Conservation (phyloP, 164 flowering plant genomes). For the Umbilicus rupestris region DNA sequence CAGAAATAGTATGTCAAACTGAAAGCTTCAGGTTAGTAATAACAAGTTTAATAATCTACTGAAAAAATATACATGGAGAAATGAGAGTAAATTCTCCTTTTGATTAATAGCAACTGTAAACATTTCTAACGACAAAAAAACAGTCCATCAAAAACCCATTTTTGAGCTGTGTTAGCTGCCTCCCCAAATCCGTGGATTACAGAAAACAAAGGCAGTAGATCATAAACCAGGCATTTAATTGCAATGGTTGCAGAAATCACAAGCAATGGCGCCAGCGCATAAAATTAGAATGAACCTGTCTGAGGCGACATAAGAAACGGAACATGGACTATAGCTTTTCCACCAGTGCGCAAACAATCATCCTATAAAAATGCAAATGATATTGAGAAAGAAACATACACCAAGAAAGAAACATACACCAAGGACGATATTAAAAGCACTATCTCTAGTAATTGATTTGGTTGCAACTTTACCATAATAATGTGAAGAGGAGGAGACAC, state of each 20-base stretch:
- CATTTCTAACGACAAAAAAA: no score
- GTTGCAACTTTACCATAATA: constrained; percentile 49
- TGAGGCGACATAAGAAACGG: not conserved
- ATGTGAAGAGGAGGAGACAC: constrained; percentile 47
- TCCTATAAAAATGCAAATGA: constrained; percentile 24
- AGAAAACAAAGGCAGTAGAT: no score
- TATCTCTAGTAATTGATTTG: not conserved
- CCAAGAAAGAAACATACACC: not conserved
- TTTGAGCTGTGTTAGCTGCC: no score
- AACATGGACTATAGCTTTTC: constrained; percentile 19
- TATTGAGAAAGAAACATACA: not conserved
- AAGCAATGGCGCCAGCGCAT: not conserved
- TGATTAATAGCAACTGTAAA: no score
- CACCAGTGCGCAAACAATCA: constrained; percentile 38
- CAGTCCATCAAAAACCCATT: no score
- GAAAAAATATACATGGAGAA: no score
- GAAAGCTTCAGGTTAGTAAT: no score
- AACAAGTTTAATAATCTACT: no score
- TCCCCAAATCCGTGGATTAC: no score
- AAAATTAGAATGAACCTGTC: not conserved
- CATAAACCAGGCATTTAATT: not conserved
- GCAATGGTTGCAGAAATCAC: not conserved
- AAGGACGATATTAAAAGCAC: not conserved
- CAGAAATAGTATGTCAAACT: no score
- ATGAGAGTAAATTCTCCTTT: no score